A percentile compares a stretch with the other conserved stretches of the same genome.
These are phyloP conservation scores for Fusarium begoniae DNA, from an alignment of 2,329 filamentous ascomycete genomes.

Conservation along the genomic window DNA sequence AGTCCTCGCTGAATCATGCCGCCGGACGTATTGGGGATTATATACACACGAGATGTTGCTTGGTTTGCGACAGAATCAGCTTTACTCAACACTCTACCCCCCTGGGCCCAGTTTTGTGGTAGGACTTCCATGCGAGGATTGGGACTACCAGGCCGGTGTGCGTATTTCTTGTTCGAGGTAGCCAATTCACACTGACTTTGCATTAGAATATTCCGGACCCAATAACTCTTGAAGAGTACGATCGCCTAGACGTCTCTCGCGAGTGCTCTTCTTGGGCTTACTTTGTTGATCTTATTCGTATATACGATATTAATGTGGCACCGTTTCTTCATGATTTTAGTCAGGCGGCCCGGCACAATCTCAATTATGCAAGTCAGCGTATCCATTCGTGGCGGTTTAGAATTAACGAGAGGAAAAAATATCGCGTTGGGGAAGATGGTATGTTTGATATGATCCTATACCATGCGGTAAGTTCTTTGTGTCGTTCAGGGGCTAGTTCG, in stretches of 20 bases:
- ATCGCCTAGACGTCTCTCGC: neutral
- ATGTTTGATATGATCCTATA: slow-evolving; percentile 37
- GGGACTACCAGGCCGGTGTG: slow-evolving; percentile 35
- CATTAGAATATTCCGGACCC: slow-evolving; percentile 26
- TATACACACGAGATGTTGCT: slow-evolving; percentile 35
- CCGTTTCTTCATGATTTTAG: slow-evolving; percentile 21
- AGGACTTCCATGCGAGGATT: slow-evolving; percentile 40
- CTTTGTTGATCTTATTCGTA: slow-evolving; percentile 33
- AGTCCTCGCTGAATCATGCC: slow-evolving; percentile 37
- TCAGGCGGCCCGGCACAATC: neutral
- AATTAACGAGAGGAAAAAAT: slow-evolving; percentile 21
- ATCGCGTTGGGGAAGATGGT: slow-evolving; percentile 26
- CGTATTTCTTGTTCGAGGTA: neutral
- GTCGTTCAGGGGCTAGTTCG: neutral
- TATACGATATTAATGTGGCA: slow-evolving; percentile 24
- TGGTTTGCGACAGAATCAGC: slow-evolving; percentile 16
- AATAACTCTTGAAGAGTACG: slow-evolving; percentile 25
- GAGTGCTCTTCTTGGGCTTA: slow-evolving; percentile 39
- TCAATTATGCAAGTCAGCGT: slow-evolving; percentile 26
- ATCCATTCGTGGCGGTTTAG: slow-evolving; percentile 32
- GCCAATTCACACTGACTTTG: neutral
- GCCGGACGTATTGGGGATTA: slow-evolving; percentile 40
- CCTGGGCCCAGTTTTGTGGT: neutral
- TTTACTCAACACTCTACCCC: slow-evolving; percentile 14
- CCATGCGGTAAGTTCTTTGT: slow-evolving; percentile 34